These are phyloP conservation scores for Erythrophleum fordii DNA, from an alignment of 306 rosid species.

Conservation along the genomic window DNA sequence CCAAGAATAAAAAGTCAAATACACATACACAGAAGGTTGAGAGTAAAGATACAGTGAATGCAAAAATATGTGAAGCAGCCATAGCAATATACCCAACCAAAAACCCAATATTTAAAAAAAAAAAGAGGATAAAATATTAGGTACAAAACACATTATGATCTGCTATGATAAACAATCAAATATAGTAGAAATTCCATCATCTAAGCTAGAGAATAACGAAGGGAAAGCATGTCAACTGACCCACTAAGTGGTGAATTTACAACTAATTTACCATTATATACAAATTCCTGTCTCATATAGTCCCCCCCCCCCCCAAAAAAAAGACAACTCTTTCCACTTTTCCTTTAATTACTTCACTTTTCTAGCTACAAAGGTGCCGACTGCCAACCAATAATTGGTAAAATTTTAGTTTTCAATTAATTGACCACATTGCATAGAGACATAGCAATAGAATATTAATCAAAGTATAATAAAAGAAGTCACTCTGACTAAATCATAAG, in stretches of 20 bases:
- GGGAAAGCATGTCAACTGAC: conserved; percentile 3
- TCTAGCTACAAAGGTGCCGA: background rate
- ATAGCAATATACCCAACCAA: background rate
- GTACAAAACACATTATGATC: background rate
- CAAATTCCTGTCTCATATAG: background rate
- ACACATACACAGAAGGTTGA: background rate
- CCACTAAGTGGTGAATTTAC: background rate
- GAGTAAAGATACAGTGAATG: background rate
- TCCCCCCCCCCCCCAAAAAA: too few species aligned
- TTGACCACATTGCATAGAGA: background rate
- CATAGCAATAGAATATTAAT: background rate
- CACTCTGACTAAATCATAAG: conserved; percentile 3
- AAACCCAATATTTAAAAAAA: background rate
- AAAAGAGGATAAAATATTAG: background rate
- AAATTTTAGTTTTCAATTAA: conserved; percentile 7
- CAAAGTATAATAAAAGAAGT: conserved; percentile 1
- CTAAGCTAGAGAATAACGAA: background rate
- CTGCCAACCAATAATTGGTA: background rate
- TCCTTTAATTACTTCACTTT: background rate
- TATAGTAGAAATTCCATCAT: background rate
- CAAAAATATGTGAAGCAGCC: background rate
- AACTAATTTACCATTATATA: background rate
- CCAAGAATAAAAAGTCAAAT: background rate
- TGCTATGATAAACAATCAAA: background rate
- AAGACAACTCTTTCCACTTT: conserved; percentile 11